A percentile compares a stretch with the other conserved stretches of the same genome.
Conservation (phyloP, 371 early-diverging fungal species). For the Rhizomucor pusillus region DNA sequence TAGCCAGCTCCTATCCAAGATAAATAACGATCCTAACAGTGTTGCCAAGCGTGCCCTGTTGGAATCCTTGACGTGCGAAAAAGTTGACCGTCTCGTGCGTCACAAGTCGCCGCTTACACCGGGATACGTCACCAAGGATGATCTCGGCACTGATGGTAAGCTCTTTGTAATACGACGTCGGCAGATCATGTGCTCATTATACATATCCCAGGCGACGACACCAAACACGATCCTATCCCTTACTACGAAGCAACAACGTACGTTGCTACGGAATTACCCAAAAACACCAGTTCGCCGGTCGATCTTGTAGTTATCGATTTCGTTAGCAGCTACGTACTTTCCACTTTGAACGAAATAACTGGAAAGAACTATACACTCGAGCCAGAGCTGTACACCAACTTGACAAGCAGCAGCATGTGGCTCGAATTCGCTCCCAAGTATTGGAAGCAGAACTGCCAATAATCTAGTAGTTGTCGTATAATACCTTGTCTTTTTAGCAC, state of each 20-base stretch:
- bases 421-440: conserved; percentile 11
- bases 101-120: conserved; percentile 47
- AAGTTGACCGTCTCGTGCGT: conserved; percentile 22
- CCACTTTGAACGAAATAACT: conserved; percentile 24
- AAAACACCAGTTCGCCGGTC: conserved; percentile 10
- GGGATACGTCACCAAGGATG: conserved; percentile 51
- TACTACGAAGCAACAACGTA: conserved; percentile 47
- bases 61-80: conserved; percentile 9
- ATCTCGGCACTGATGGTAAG: conserved; percentile 41
- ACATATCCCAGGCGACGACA: conserved; percentile 26
- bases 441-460: conserved; percentile 9
- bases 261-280: conserved; percentile 28
- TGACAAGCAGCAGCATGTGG: conserved; percentile 33
- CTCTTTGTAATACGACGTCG: background rate
- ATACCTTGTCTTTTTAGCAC: too few relatives aligned
- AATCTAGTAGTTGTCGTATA: too few relatives aligned
- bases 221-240: conserved; percentile 30
- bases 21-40: conserved; percentile 26
- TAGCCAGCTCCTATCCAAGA: conserved; percentile 38
- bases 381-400: conserved; percentile 16
- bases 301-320: conserved; percentile 36
- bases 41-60: conserved; percentile 4
- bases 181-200: background rate
- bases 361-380: conserved; percentile 20
- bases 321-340: conserved; percentile 22